Conservation (phyloP, 805 yeast species). For the Hanseniaspora vineae region DNA sequence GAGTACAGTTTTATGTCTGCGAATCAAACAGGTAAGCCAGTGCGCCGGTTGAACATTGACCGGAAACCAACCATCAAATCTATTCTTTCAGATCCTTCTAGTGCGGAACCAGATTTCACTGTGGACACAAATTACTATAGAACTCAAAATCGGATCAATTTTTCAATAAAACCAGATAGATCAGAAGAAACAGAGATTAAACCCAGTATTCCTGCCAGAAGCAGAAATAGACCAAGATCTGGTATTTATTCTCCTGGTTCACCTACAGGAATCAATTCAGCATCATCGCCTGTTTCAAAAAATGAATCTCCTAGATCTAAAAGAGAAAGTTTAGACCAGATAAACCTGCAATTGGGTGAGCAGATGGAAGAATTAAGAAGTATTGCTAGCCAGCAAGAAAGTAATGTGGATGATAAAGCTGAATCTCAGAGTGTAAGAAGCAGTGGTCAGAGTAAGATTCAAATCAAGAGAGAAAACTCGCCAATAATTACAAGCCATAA, state of each 20-base stretch:
- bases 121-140: background rate
- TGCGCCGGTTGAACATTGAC: background rate
- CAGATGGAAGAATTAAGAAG: conserved; percentile 8
- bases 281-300: background rate
- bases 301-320: conserved; percentile 1
- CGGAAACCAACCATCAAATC: background rate
- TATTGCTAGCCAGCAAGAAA: background rate
- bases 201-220: conserved; percentile 24
- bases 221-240: conserved; percentile 20
- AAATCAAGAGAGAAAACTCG: background rate
- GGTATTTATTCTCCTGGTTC: conserved; percentile 8
- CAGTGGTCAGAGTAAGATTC: too few species aligned
- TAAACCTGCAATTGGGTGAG: conserved; percentile 11
- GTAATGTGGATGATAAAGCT: too few species aligned
- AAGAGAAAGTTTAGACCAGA: conserved; percentile 13
- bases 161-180: too few species aligned
- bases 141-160: too few species aligned
- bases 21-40: background rate
- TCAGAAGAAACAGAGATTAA: conserved; percentile 6
- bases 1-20: background rate
- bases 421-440: too few species aligned
- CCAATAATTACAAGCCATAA: too few species aligned
- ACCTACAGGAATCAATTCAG: background rate
- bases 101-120: background rate
- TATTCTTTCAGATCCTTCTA: background rate